Percentiles rank a stretch among this genome's conserved stretches.
These are phyloP conservation scores for Penicillium sp. DNA, from an alignment of 2,329 filamentous ascomycete species.

Conservation along the genomic window DNA sequence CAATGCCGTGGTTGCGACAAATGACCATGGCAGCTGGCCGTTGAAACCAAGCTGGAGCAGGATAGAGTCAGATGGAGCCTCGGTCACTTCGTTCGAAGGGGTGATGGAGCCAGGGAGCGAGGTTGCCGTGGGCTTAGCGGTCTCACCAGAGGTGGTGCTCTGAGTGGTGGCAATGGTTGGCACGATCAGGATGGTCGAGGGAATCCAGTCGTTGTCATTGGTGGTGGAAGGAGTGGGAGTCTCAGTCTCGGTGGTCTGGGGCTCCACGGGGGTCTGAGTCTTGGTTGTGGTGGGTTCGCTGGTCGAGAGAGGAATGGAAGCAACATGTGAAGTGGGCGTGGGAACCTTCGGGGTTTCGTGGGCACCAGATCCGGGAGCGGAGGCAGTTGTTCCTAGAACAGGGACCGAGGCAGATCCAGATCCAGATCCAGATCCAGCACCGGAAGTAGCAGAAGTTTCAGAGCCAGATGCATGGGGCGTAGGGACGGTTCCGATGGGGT, in stretches of 20 bases:
- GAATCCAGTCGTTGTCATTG: slow-evolving; percentile 22
- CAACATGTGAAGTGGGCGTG: slow-evolving; percentile 7
- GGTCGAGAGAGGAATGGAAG: slow-evolving; percentile 38
- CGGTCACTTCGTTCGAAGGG: slow-evolving; percentile 61
- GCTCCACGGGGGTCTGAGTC: slow-evolving; percentile 29
- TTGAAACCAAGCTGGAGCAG: slow-evolving; percentile 84
- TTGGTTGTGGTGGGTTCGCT: slow-evolving; percentile 28
- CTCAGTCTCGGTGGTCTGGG: slow-evolving; percentile 27
- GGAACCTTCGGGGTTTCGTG: slow-evolving; percentile 11
- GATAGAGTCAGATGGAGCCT: slow-evolving; percentile 63
- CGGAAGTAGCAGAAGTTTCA: slow-evolving; percentile 3
- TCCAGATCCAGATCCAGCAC: slow-evolving; percentile 1
- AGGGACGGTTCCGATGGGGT: slow-evolving; percentile 18
- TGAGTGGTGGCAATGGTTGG: slow-evolving; percentile 12
- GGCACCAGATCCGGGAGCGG: slow-evolving; percentile 11
- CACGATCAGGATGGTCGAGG: slow-evolving; percentile 23
- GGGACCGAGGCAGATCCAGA: slow-evolving; percentile 7
- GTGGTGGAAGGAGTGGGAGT: slow-evolving; percentile 26
- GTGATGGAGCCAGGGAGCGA: slow-evolving; percentile 74
- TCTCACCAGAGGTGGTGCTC: slow-evolving; percentile 31
- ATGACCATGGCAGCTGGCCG: slow-evolving; percentile 77
- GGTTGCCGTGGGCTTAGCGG: slow-evolving; percentile 56
- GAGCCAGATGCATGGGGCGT: slow-evolving; percentile 18
- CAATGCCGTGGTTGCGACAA: slow-evolving; percentile 70
- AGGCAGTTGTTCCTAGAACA: not conserved